Percentiles rank a stretch among this genome's conserved stretches.
phyloP scores from a whole-genome alignment of 345 rosid genomes.

The Ceriops tagal region DNA sequence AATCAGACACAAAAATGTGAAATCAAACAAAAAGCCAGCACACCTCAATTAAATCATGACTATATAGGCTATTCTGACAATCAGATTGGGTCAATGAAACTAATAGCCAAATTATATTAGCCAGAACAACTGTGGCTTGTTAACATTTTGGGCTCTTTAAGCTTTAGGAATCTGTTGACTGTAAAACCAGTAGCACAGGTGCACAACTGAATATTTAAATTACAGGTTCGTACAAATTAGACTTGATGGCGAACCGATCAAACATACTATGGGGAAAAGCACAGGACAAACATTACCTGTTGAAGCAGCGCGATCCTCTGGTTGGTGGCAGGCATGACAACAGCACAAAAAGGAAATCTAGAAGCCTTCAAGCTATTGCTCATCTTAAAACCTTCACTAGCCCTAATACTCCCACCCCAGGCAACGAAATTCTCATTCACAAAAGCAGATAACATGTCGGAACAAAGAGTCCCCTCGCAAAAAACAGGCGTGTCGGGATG shows the following conservation, averaged over 20 bases:
- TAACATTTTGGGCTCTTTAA: background rate
- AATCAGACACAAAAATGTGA: too few relatives aligned
- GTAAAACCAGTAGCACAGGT: background rate
- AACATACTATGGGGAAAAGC: too few relatives aligned
- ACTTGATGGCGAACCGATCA: too few relatives aligned
- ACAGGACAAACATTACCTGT: conserved; percentile 46
- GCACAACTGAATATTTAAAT: too few relatives aligned
- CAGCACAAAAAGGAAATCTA: conserved; percentile 90
- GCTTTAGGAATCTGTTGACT: background rate
- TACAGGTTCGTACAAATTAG: too few relatives aligned
- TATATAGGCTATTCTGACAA: too few relatives aligned
- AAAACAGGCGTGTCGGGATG: conserved; percentile 82
- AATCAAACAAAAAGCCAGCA: too few relatives aligned
- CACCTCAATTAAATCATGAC: too few relatives aligned
- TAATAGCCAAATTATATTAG: too few relatives aligned
- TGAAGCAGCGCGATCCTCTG: conserved; percentile 95
- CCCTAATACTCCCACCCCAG: conserved; percentile 94
- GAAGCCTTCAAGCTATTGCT: conserved; percentile 97
- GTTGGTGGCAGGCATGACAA: conserved; percentile 90
- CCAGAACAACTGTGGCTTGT: background rate
- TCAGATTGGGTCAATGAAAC: too few relatives aligned
- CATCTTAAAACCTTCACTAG: conserved; percentile 99
- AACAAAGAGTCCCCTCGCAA: conserved; percentile 72
- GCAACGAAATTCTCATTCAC: conserved; percentile 88
- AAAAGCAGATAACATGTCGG: conserved; percentile 55